Percentiles rank a stretch among this genome's conserved stretches.
phyloP scores from a whole-genome alignment of 768 basidiomycete species.

The Trametes cubensis region DNA sequence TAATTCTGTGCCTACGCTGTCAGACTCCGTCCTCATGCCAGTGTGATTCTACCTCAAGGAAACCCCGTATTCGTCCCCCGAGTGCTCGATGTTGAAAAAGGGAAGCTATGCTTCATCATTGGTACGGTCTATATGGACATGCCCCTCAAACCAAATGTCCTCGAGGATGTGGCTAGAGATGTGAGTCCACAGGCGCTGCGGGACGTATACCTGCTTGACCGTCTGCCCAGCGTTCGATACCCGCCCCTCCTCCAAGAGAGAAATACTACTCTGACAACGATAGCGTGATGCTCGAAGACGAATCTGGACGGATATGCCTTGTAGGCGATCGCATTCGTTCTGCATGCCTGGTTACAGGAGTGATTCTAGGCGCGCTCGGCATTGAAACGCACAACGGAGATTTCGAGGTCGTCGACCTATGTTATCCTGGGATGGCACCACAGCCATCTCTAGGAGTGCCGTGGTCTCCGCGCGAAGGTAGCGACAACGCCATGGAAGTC shows the following conservation, averaged over 20 bases:
- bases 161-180: constrained; percentile 92
- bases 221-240: constrained; percentile 74
- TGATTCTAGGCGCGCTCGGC: constrained; percentile 88
- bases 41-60: constrained; percentile 43
- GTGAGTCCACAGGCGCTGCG: constrained; percentile 49
- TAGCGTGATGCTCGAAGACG: constrained; percentile 90
- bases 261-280: constrained; percentile 84
- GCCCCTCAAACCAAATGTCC: constrained; percentile 97
- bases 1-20: no score
- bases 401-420: constrained; percentile 91
- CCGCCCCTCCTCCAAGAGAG: constrained; percentile 71
- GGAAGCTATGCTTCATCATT: constrained; percentile 84
- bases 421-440: constrained; percentile 81
- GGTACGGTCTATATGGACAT: constrained; percentile 99
- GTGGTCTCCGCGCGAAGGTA: constrained; percentile 22
- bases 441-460: constrained; percentile 42
- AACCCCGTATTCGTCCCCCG: constrained; percentile 72
- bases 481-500: constrained; percentile 59
- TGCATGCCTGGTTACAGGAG: constrained; percentile 81
- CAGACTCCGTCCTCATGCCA: no score
- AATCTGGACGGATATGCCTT: constrained; percentile 88
- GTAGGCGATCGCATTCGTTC: constrained; percentile 72
- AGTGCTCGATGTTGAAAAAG: constrained; percentile 85
- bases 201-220: not conserved
- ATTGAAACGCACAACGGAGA: constrained; percentile 88